A percentile compares a stretch with the other conserved stretches of the same genome.
Conservation (phyloP, 352 stramenopile species). For the Peronospora farinosa region DNA sequence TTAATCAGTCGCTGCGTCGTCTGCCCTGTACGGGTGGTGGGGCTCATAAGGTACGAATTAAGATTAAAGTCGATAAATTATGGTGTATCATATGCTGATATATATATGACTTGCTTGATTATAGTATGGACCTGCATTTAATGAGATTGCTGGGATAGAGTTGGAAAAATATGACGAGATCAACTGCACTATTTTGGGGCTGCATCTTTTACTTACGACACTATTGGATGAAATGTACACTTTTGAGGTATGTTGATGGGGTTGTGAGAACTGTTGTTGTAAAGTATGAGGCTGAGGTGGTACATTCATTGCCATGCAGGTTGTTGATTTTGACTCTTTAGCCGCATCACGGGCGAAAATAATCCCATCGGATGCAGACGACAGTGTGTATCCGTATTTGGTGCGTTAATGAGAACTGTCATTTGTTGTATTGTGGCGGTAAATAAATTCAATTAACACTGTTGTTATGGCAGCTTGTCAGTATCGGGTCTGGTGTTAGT, state of each 20-base stretch:
- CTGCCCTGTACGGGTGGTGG: constrained; percentile 78
- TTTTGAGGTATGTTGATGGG: constrained; percentile 76
- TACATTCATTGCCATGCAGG: constrained; percentile 25
- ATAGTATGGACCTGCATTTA: constrained; percentile 67
- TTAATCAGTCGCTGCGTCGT: constrained; percentile 75
- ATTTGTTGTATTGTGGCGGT: background rate
- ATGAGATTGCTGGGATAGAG: constrained; percentile 74
- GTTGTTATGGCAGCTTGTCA: constrained; percentile 79
- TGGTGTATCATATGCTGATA: too few relatives aligned
- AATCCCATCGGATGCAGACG: constrained; percentile 68
- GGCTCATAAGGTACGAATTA: constrained; percentile 63
- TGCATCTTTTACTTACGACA: constrained; percentile 95
- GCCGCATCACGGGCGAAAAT: constrained; percentile 68
- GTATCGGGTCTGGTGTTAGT: constrained; percentile 97
- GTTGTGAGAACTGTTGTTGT: background rate
- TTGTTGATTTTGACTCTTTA: constrained; percentile 77
- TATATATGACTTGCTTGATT: background rate
- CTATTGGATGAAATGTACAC: constrained; percentile 97
- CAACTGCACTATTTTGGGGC: constrained; percentile 93
- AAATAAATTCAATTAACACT: background rate
- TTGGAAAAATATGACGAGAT: constrained; percentile 91
- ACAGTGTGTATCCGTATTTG: constrained; percentile 83
- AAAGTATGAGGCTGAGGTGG: constrained; percentile 5
- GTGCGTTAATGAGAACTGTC: constrained; percentile 29
- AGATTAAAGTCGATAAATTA: background rate